phyloP scores from a whole-genome alignment of 2,329 filamentous ascomycete genomes.

The Apiospora kogelbergensis region DNA sequence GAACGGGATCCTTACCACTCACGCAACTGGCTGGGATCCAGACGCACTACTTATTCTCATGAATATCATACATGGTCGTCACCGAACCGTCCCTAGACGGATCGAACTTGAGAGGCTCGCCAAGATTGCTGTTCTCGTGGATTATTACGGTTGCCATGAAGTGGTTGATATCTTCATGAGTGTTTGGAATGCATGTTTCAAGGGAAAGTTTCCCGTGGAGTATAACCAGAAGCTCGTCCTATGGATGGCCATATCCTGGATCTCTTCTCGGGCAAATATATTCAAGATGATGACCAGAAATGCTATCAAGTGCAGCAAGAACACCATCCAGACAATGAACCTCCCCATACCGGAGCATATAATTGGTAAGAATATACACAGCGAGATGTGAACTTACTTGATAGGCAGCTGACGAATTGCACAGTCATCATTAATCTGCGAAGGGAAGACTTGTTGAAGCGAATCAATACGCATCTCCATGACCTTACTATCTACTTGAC shows the following conservation, averaged over 20 bases:
- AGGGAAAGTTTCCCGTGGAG: background rate
- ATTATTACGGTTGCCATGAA: background rate
- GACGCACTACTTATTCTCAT: background rate
- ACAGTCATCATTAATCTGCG: background rate
- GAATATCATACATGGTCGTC: background rate
- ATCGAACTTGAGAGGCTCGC: background rate
- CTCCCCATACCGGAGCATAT: background rate
- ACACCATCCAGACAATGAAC: background rate
- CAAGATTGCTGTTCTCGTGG: background rate
- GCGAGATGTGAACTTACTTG: too few species aligned
- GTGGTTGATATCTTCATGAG: background rate
- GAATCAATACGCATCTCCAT: background rate
- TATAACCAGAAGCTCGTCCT: background rate
- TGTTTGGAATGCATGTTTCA: too few species aligned
- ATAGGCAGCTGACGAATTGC: background rate
- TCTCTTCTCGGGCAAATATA: background rate
- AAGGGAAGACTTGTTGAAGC: background rate
- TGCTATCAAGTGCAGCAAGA: background rate
- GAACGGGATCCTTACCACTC: background rate
- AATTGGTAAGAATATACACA: background rate
- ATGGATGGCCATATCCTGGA: background rate
- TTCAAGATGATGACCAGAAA: fast-evolving
- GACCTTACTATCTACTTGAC: background rate
- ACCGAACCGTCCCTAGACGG: background rate
- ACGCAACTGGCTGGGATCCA: background rate